phyloP scores from a whole-genome alignment of 2,329 filamentous ascomycete species.

The Polytolypa hystricis region DNA sequence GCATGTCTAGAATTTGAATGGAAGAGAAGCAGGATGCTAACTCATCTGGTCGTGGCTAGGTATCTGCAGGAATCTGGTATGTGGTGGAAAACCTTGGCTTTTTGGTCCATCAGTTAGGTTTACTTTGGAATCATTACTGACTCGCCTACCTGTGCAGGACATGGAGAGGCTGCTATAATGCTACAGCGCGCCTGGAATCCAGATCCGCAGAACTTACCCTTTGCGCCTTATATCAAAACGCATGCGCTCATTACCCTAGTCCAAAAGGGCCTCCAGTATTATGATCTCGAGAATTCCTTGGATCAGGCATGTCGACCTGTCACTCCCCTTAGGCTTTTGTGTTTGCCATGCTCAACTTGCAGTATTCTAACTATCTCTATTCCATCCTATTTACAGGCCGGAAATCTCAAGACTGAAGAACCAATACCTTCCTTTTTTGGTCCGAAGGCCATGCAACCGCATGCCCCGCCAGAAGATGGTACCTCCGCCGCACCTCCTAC shows the following conservation, averaged over 20 bases:
- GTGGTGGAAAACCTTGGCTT: conserved; percentile 13
- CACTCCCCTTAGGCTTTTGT: conserved; percentile 4
- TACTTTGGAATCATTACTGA: background rate
- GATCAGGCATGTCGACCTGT: conserved; percentile 33
- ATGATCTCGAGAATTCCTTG: conserved; percentile 39
- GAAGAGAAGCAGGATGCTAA: conserved; percentile 1
- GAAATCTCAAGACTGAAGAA: conserved; percentile 24
- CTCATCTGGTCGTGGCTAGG: conserved; percentile 20
- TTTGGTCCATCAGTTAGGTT: background rate
- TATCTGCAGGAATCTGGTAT: conserved; percentile 47
- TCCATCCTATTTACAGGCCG: conserved; percentile 22
- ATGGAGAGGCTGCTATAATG: conserved; percentile 48
- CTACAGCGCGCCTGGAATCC: conserved; percentile 53
- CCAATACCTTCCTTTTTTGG: conserved; percentile 38
- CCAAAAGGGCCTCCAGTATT: conserved; percentile 50
- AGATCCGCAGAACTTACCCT: conserved; percentile 50
- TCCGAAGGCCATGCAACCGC: conserved; percentile 27
- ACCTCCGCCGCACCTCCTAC: conserved; percentile 7
- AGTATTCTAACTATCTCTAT: conserved; percentile 6
- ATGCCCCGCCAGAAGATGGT: conserved; percentile 16
- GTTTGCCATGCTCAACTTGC: conserved; percentile 1
- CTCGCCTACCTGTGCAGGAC: conserved; percentile 34
- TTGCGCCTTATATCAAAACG: conserved; percentile 47
- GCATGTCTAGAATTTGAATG: background rate
- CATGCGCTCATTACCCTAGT: conserved; percentile 51